phyloP scores from a whole-genome alignment of 441 rosid genomes.

The Jatropha multifida region DNA sequence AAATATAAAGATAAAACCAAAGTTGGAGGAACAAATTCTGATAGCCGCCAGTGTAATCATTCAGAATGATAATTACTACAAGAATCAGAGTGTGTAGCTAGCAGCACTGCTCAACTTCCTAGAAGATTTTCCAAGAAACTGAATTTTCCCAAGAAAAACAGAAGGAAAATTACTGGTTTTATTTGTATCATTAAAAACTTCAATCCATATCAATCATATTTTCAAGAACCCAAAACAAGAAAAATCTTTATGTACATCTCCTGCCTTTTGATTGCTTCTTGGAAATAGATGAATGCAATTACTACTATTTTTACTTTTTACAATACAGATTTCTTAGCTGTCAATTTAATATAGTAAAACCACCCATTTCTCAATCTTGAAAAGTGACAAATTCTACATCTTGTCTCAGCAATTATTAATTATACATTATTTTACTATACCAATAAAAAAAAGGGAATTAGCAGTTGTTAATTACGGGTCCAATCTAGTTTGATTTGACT shows the following conservation, averaged over 20 bases:
- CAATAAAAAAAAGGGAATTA: no score
- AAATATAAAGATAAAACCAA: conserved; percentile 22
- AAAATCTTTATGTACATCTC: not conserved
- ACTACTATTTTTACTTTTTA: conserved; percentile 11
- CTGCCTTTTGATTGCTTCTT: conserved; percentile 17
- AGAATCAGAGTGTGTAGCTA: conserved; percentile 14
- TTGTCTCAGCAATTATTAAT: not conserved
- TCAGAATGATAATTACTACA: conserved; percentile 42
- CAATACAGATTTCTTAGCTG: conserved; percentile 22
- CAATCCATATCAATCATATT: conserved; percentile 26
- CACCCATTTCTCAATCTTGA: not conserved
- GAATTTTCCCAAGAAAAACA: not conserved
- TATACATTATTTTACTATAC: no score
- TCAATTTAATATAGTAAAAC: not conserved
- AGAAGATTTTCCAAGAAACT: conserved; percentile 7
- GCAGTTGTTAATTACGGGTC: no score
- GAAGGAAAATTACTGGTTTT: conserved; percentile 6
- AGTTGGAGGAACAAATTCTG: conserved; percentile 60
- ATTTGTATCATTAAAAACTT: conserved; percentile 21
- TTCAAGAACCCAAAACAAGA: conserved; percentile 6
- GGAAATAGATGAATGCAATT: conserved; percentile 36
- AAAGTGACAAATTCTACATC: not conserved
- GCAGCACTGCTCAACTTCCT: conserved; percentile 38
- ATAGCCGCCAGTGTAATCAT: conserved; percentile 66
- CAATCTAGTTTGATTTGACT: not conserved